Evolutionary conservation across 2,329 filamentous ascomycete species (phyloP), one percentile per base, ranked within the genome.

Genomic region (Dissoconium aciculare): DNA sequence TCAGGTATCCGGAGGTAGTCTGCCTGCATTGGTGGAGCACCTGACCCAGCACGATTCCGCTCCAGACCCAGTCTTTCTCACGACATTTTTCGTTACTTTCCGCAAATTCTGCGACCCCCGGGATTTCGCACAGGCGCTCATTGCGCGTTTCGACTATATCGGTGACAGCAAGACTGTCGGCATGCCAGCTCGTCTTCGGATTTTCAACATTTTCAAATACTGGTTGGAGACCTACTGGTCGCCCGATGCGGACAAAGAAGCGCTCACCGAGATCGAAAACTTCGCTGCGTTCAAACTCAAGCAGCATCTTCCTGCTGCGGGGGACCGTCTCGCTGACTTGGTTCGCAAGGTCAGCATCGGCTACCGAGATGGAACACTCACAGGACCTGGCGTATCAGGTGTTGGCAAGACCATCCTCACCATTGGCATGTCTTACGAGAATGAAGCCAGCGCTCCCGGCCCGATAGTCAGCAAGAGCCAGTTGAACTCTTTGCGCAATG

Each of bases 181-280:
- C 13, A 70, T 67, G 3, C 82, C 87, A 0, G 87, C 95, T 13
- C 75, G 85, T 30, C 63, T 98, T 28, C 74, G 89, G 30, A 83
- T 95, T 1, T 95, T 91, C 62, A 95, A 98, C 52, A 77, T 84
- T 34, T 83, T 98, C 66, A 98, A 98, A 57, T 80, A 81, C 25
- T 98, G 89, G 89, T 63, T 98, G 12, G 89, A 95, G 59, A 89
- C 80, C 5, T 84, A 98, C 56, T 98, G 89, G 87, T 74, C 79
- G 28, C 73, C 82, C 40, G 73, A 83, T 36, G 74, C 75, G 8
- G 89, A 98, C 51, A 70, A 71, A 31, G 67, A 72, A 9, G 83
- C 85, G 1, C 63, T 98, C 5, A 63, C 68, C 1, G 62, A 79
- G 28, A 91, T 98, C 39, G 65, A 78, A 17, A 64, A 71, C 1